Base-by-base conservation (phyloP, 139 green algal genomes). In the Picochlorum costavermella region DNA sequence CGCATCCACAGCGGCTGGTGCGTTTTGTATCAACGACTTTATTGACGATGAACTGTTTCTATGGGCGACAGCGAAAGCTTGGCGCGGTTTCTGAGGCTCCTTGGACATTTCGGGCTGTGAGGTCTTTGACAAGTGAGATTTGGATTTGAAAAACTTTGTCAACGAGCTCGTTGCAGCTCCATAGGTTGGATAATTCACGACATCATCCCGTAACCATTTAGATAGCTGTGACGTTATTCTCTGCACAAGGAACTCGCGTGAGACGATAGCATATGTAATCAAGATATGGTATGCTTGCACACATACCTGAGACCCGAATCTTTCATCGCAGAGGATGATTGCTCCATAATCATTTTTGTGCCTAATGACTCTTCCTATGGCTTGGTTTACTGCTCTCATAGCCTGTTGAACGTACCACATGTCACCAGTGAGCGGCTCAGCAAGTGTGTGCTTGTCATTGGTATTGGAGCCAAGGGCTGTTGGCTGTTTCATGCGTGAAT, bases 351-450 rank as follows among this genome's bases (percentile, higher is more conserved):
- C 93, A 55, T 84, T 74, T 4, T 75, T 48, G 77, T 98, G 94
- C 5, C 93, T 82, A 69, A 99, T 98, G 10, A 97, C 92, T 2
- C 93, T 83, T 4, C 93, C 93, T 73, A 99, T 83, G 1, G 93
- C 93, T 74, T 99, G 93, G 72, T 97, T 98, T 26, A 96, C 88
- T 5, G 90, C 92, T 3, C 91, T 79, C 68, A 81, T 76, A 9
- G 82, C 88, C 62, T 88, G 77, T 63, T 91, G 85, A 13, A 70
- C 53, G 63, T 94, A 95, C 89, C 89, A 92, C 31, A 13, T n/a
- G 53, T 71, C 63, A 4, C 76, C 48, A n/a, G 14, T 66, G 29
- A 71, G 16, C 16, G 6, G 16, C 6, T 63, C 44, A 23, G 16
- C 46, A 9, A 43, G 20, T 33, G 12, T 65, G 12, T 57, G 16